Evolutionary conservation across 2,329 filamentous ascomycete genomes (phyloP).

Genomic region (Lachnellula suecica): DNA sequence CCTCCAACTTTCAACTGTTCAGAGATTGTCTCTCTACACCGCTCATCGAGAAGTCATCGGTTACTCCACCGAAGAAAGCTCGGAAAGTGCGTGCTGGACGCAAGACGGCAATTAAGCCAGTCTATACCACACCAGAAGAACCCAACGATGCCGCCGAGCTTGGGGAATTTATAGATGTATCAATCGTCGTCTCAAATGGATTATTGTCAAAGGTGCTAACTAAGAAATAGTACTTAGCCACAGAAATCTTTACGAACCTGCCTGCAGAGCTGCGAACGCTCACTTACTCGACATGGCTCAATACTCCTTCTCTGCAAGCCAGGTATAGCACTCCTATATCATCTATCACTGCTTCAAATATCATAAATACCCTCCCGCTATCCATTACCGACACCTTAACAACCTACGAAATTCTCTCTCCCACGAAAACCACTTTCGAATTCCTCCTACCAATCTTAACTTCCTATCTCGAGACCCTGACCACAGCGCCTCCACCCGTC

Average conservation of each 20-base stretch:
- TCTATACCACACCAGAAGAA: slow-evolving; percentile 5
- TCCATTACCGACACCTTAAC: slow-evolving; percentile 64
- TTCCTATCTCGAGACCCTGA: slow-evolving; percentile 58
- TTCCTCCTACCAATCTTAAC: slow-evolving; percentile 65
- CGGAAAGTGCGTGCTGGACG: slow-evolving; percentile 38
- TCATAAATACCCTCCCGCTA: slow-evolving; percentile 51
- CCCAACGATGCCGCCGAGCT: slow-evolving; percentile 55
- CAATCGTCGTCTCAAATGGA: not conserved
- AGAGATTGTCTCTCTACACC: slow-evolving; percentile 71
- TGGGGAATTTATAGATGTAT: slow-evolving; percentile 65
- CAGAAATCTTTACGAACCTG: slow-evolving; percentile 65
- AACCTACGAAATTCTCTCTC: slow-evolving; percentile 60
- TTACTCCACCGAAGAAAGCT: slow-evolving; percentile 37
- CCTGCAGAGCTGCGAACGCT: slow-evolving; percentile 61
- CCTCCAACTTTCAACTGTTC: slow-evolving; percentile 65
- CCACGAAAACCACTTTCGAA: slow-evolving; percentile 41
- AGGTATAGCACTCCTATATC: slow-evolving; percentile 59
- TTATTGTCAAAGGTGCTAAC: not conserved
- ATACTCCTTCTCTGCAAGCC: slow-evolving; percentile 47
- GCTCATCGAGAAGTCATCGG: slow-evolving; percentile 61
- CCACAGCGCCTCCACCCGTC: slow-evolving; percentile 64
- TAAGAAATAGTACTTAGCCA: slow-evolving; percentile 62
- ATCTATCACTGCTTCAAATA: slow-evolving; percentile 31
- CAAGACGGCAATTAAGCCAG: slow-evolving; percentile 24
- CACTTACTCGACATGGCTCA: slow-evolving; percentile 56